Evolutionary conservation across 2,329 filamentous ascomycete species (phyloP).

Genomic region (Trichoderma sp.): DNA sequence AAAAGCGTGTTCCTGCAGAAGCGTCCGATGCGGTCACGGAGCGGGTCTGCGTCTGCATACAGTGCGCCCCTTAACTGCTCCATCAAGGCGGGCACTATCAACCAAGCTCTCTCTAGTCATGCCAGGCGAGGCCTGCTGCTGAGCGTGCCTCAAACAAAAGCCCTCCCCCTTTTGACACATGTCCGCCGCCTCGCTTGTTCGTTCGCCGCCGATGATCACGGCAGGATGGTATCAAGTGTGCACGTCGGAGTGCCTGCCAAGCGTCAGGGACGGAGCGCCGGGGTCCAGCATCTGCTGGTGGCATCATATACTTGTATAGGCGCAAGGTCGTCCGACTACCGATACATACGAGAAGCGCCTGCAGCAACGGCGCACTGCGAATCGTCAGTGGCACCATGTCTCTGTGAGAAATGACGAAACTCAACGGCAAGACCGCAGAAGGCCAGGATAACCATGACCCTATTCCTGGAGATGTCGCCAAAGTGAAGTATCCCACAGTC

Average conservation of each 20-base stretch:
- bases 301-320: background rate
- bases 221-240: constrained; percentile 7
- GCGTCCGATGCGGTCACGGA: constrained; percentile 27
- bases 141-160: constrained; percentile 10
- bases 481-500: background rate
- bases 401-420: constrained; percentile 17
- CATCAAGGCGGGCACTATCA: background rate
- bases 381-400: constrained; percentile 18
- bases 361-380: constrained; percentile 3
- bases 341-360: background rate
- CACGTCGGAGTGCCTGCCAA: constrained; percentile 3
- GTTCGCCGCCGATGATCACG: constrained; percentile 23
- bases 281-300: background rate
- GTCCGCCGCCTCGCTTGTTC: constrained; percentile 19
- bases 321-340: background rate
- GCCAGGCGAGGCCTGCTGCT: constrained; percentile 12
- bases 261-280: background rate
- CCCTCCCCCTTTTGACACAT: constrained; percentile 24
- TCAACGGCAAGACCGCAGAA: constrained; percentile 12
- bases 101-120: background rate
- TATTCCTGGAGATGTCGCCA: background rate
- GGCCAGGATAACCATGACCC: constrained; percentile 4
- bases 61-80: constrained; percentile 23
- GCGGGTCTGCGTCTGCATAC: constrained; percentile 20
- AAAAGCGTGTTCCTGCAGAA: constrained; percentile 31